These are phyloP conservation scores for Catenaria anguillulae DNA, from an alignment of 371 early-diverging fungal genomes.

Conservation along the genomic window DNA sequence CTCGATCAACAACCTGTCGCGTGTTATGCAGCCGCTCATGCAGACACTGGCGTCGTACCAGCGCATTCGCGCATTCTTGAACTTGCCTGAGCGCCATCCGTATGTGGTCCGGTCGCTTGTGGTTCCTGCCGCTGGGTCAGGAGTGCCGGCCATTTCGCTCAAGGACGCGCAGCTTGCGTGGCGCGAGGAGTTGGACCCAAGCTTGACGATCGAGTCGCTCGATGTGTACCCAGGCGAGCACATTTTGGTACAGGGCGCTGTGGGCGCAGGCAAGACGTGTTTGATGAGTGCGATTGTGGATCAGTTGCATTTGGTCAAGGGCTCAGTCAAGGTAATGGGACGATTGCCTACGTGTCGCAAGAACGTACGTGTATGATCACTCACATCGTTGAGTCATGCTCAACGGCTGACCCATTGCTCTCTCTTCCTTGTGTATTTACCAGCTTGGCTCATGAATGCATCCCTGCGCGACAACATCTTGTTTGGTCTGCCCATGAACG, in stretches of 20 bases:
- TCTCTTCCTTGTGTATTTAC: too few species aligned
- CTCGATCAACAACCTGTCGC: neutral
- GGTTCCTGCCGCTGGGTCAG: neutral
- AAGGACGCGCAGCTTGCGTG: too few species aligned
- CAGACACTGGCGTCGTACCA: slow-evolving; percentile 67
- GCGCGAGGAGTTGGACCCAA: neutral
- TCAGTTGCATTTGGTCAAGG: neutral
- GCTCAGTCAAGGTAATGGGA: neutral
- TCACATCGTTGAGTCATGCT: too few species aligned
- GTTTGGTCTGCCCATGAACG: slow-evolving; percentile 12
- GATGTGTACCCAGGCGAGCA: neutral
- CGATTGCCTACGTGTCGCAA: neutral
- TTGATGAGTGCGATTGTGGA: neutral
- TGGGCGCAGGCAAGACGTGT: neutral
- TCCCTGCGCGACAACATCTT: slow-evolving; percentile 11
- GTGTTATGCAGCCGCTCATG: slow-evolving; percentile 25
- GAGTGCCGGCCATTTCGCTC: too few species aligned
- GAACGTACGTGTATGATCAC: neutral
- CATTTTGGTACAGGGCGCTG: neutral
- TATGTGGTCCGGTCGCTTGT: neutral
- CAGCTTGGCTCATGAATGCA: slow-evolving; percentile 18
- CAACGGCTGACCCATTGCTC: too few species aligned
- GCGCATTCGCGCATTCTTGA: slow-evolving; percentile 60
- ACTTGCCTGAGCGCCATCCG: slow-evolving; percentile 51
- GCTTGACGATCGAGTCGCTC: neutral